Evolutionary conservation across 805 yeast species (phyloP).

Genomic region (Candida tallmaniae): DNA sequence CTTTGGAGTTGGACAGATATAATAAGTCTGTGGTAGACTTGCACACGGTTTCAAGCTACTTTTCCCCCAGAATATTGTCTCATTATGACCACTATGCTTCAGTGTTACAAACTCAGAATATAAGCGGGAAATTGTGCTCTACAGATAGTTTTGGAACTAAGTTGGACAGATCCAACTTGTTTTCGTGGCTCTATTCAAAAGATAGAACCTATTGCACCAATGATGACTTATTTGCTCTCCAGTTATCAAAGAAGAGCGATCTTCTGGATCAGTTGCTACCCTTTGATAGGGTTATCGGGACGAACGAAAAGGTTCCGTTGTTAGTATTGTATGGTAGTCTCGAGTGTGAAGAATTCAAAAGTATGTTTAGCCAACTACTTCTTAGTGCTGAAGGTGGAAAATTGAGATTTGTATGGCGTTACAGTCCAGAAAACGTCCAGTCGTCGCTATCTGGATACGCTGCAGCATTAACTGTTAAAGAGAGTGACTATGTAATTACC

Average conservation of each 20-base stretch:
- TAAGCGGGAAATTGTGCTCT: constrained; percentile 14
- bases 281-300: constrained; percentile 67
- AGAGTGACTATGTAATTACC: constrained; percentile 36
- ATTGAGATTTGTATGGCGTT: constrained; percentile 71
- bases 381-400: constrained; percentile 61
- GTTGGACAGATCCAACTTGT: constrained; percentile 15
- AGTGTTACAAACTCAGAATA: constrained; percentile 23
- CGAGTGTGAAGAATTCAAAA: constrained; percentile 42
- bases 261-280: constrained; percentile 21
- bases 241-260: constrained; percentile 40
- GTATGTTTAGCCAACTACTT: constrained; percentile 55
- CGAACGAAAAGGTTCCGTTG: constrained; percentile 43
- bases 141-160: constrained; percentile 31
- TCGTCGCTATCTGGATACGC: constrained; percentile 57
- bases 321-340: constrained; percentile 67
- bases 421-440: constrained; percentile 38
- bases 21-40: constrained; percentile 32
- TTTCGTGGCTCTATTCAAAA: constrained; percentile 50
- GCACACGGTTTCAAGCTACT: constrained; percentile 42
- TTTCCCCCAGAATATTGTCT: constrained; percentile 61
- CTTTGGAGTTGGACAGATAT: constrained; percentile 7
- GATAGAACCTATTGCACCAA: constrained; percentile 56
- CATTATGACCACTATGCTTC: constrained; percentile 51
- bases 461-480: constrained; percentile 54
- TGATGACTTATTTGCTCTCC: constrained; percentile 76